Conservation (phyloP, 257 asterid genomes). For the Ocimum tenuiflorum region DNA sequence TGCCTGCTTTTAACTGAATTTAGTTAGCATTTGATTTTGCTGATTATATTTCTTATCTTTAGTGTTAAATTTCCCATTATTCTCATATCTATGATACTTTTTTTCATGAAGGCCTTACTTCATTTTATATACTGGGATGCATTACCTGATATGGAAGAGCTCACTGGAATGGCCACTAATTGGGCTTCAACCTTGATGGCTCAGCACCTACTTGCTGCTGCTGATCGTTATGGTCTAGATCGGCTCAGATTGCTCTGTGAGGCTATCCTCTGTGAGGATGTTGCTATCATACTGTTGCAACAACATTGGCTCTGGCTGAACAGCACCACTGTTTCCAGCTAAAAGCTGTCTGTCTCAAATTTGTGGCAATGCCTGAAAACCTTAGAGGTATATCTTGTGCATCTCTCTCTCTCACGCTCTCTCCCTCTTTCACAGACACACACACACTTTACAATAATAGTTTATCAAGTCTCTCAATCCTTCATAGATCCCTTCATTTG, state of each 20-base stretch:
- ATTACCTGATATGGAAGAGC: conserved; percentile 81
- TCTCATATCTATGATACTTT: neutral
- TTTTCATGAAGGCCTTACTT: conserved; percentile 56
- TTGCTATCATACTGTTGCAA: conserved; percentile 92
- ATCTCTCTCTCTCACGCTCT: neutral
- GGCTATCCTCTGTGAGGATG: conserved; percentile 64
- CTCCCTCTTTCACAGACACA: neutral
- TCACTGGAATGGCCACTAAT: conserved; percentile 72
- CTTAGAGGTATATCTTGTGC: conserved; percentile 53
- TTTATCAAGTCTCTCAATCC: no score
- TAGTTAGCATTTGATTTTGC: neutral
- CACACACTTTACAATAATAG: no score
- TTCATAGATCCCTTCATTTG: neutral
- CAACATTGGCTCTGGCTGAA: conserved; percentile 91
- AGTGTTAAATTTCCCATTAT: neutral
- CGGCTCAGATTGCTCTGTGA: conserved; percentile 84
- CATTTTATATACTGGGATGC: conserved; percentile 86
- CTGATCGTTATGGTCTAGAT: conserved; percentile 87
- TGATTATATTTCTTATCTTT: neutral
- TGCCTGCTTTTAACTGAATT: neutral
- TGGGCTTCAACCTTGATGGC: conserved; percentile 92
- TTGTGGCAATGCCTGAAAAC: conserved; percentile 70
- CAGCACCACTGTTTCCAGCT: conserved; percentile 95
- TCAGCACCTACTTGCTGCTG: conserved; percentile 94
- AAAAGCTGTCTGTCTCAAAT: conserved; percentile 77